Conservation (phyloP, 768 basidiomycete species). For the Crepidotus variabilis region DNA sequence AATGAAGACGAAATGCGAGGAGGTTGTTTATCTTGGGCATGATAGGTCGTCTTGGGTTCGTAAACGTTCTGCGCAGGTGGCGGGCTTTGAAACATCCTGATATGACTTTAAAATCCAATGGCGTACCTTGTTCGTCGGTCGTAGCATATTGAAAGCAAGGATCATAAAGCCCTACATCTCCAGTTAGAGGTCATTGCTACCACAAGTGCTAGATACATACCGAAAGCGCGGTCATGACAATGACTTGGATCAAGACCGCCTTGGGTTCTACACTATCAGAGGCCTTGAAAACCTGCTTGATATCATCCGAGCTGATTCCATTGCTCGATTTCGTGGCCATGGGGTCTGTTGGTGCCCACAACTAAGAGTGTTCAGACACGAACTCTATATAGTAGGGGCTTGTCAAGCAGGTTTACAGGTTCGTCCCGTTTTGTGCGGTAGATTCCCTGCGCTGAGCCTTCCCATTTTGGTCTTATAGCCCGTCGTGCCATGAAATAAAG, state of each 20-base stretch:
- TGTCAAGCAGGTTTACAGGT: neutral
- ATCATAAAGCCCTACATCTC: constrained; percentile 50
- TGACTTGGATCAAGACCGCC: constrained; percentile 58
- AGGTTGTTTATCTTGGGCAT: constrained; percentile 61
- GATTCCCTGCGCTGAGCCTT: neutral
- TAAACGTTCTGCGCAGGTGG: constrained; percentile 56
- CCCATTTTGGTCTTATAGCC: constrained; percentile 15
- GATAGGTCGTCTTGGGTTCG: constrained; percentile 84
- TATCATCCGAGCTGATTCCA: constrained; percentile 4
- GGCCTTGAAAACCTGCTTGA: constrained; percentile 21
- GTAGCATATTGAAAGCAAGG: constrained; percentile 61
- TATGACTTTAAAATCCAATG: neutral
- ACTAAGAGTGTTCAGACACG: neutral
- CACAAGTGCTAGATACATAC: constrained; percentile 28
- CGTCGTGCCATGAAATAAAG: constrained; percentile 14
- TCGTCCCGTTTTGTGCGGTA: neutral
- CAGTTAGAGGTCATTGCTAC: constrained; percentile 39
- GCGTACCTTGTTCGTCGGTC: constrained; percentile 72
- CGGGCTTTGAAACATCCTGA: constrained; percentile 56
- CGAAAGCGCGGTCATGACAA: constrained; percentile 53
- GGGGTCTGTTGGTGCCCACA: neutral
- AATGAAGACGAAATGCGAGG: constrained; percentile 70
- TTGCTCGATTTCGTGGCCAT: neutral
- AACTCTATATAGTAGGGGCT: neutral
- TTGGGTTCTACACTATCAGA: constrained; percentile 51